These are phyloP conservation scores for Xylariaceae sp. DNA, from an alignment of 2,329 filamentous ascomycete species.

Conservation along the genomic window DNA sequence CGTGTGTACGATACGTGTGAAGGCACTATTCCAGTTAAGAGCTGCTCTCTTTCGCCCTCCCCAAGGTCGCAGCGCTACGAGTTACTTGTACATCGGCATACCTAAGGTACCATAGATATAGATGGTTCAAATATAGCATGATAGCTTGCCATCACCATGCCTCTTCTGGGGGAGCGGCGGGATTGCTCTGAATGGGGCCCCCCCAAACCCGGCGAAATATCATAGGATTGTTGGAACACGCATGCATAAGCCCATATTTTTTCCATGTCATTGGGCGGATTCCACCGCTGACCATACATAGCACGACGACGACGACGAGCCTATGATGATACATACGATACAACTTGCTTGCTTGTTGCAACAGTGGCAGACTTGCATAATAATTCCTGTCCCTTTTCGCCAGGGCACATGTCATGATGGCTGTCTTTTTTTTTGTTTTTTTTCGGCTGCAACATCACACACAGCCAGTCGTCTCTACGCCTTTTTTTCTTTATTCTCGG, in stretches of 20 bases:
- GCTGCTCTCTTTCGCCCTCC: slow-evolving; percentile 6
- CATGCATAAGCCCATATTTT: slow-evolving; percentile 23
- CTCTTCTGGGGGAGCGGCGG: slow-evolving; percentile 7
- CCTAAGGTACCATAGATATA: neutral
- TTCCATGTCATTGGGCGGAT: slow-evolving; percentile 28
- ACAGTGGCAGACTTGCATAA: too few relatives aligned
- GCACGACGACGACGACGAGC: slow-evolving; percentile 26
- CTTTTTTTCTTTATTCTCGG: neutral
- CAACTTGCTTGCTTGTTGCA: slow-evolving; percentile 21
- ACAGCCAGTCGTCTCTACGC: slow-evolving; percentile 26
- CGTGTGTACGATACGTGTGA: neutral
- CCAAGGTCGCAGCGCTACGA: slow-evolving; percentile 18
- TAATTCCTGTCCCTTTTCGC: slow-evolving; percentile 7
- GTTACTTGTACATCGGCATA: neutral
- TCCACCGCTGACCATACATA: slow-evolving; percentile 27
- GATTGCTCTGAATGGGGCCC: slow-evolving; percentile 13
- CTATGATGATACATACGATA: slow-evolving; percentile 21
- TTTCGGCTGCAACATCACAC: slow-evolving; percentile 30
- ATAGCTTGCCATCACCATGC: slow-evolving; percentile 10
- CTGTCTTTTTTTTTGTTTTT: slow-evolving; percentile 8
- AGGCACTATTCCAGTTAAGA: slow-evolving; percentile 13
- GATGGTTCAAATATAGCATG: slow-evolving; percentile 1
- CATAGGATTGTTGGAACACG: slow-evolving; percentile 15
- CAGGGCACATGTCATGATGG: slow-evolving; percentile 20
- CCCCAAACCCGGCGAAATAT: slow-evolving; percentile 9